Evolutionary conservation across 163 green algal species (phyloP).

Genomic region (Scenedesmus sp.): DNA sequence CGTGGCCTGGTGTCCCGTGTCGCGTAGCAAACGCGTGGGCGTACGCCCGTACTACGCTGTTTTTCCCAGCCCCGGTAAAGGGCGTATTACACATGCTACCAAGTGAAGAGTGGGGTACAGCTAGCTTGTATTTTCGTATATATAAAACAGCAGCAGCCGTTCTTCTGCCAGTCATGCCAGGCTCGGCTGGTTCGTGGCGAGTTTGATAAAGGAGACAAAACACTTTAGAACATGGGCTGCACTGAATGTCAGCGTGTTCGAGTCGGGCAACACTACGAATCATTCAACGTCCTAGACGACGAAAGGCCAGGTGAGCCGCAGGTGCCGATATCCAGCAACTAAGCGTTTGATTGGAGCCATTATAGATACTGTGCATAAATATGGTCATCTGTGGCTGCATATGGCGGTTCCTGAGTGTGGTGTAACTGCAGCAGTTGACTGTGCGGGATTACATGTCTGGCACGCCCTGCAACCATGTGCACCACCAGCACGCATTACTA

Average conservation of each 20-base stretch:
- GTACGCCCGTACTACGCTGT: too few relatives aligned
- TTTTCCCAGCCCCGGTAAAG: too few relatives aligned
- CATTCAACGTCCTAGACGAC: conserved; percentile 82
- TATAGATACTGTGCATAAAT: background rate
- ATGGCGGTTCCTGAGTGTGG: background rate
- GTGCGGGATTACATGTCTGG: too few relatives aligned
- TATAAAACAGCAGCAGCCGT: conserved; percentile 29
- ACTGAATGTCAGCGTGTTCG: conserved; percentile 59
- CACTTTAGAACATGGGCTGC: background rate
- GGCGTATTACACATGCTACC: too few relatives aligned
- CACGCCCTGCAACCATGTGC: background rate
- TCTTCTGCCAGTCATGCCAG: conserved; percentile 65
- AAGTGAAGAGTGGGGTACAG: too few relatives aligned
- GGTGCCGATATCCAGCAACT: background rate
- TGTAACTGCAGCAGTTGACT: background rate
- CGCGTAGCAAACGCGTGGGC: too few relatives aligned
- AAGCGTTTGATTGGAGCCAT: background rate
- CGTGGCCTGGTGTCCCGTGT: too few relatives aligned
- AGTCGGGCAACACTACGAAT: conserved; percentile 71
- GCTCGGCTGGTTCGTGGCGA: conserved; percentile 39
- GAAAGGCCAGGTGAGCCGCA: conserved; percentile 25
- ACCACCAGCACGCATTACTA: too few relatives aligned
- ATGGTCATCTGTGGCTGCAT: background rate
- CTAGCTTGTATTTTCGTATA: too few relatives aligned
- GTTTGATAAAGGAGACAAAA: background rate